Evolutionary conservation across 2,329 filamentous ascomycete genomes (phyloP).

Genomic region (Colletotrichum karsti): DNA sequence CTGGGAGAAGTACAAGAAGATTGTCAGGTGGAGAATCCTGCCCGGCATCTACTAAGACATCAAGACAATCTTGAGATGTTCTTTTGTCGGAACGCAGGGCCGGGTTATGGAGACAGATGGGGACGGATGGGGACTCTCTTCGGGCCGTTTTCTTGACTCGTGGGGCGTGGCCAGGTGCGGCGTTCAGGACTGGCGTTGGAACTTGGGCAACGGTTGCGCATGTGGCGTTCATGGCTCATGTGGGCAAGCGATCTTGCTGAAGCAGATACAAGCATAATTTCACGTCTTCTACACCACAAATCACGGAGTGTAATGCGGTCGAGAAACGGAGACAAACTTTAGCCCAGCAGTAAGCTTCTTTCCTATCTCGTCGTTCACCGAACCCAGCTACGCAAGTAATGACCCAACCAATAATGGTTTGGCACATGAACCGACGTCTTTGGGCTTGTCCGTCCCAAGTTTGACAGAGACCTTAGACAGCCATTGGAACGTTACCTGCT

Average conservation of each 20-base stretch:
- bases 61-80: neutral
- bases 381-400: neutral
- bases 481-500: neutral
- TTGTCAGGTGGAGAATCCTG: constrained; percentile 83
- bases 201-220: neutral
- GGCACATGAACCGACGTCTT: neutral
- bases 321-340: neutral
- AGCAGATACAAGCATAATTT: neutral
- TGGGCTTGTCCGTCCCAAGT: neutral
- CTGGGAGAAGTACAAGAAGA: constrained; percentile 88
- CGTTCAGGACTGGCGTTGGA: neutral
- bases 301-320: neutral
- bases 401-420: neutral
- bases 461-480: neutral
- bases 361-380: neutral
- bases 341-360: neutral
- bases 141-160: neutral
- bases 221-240: constrained; percentile 1
- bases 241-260: neutral
- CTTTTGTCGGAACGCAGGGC: neutral
- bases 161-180: neutral
- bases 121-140: neutral
- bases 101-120: neutral
- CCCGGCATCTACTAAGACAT: constrained; percentile 79
- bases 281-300: neutral